These are phyloP conservation scores for Pisolithus orientalis DNA, from an alignment of 768 basidiomycete genomes.

Conservation along the genomic window DNA sequence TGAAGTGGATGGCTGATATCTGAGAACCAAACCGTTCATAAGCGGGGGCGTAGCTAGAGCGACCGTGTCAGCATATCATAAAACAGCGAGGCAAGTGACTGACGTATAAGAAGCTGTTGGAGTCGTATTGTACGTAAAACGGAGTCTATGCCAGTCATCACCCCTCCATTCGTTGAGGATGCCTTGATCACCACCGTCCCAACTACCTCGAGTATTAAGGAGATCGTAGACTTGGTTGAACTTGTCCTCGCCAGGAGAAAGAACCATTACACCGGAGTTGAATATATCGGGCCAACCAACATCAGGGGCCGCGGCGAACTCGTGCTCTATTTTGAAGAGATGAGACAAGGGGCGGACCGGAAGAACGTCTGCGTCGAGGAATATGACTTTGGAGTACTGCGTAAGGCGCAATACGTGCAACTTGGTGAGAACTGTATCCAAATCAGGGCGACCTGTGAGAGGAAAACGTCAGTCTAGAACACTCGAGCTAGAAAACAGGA, in stretches of 20 bases:
- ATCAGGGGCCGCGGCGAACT: constrained; percentile 92
- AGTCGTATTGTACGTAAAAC: constrained; percentile 97
- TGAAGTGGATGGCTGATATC: constrained; percentile 88
- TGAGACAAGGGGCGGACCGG: constrained; percentile 85
- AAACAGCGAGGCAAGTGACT: constrained; percentile 32
- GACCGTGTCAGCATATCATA: constrained; percentile 21
- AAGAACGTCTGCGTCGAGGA: constrained; percentile 89
- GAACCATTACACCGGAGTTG: constrained; percentile 93
- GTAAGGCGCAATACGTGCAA: constrained; percentile 91
- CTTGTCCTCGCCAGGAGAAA: constrained; percentile 75
- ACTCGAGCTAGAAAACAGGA: not conserved
- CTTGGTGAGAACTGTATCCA: constrained; percentile 91
- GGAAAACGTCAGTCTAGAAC: constrained; percentile 10
- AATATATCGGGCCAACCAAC: constrained; percentile 99
- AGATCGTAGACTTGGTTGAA: constrained; percentile 69
- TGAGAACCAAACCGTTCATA: constrained; percentile 88
- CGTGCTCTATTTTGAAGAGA: constrained; percentile 76
- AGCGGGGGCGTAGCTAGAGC: constrained; percentile 84
- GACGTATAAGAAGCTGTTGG: constrained; percentile 96
- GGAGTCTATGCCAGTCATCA: constrained; percentile 83
- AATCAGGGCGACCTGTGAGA: constrained; percentile 81
- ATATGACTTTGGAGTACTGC: constrained; percentile 81
- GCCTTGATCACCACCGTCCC: constrained; percentile 99
- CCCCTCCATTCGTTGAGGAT: constrained; percentile 94
- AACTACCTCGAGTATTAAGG: constrained; percentile 74